Conservation (phyloP, 768 basidiomycete genomes). For the Macrocybe gigantea region DNA sequence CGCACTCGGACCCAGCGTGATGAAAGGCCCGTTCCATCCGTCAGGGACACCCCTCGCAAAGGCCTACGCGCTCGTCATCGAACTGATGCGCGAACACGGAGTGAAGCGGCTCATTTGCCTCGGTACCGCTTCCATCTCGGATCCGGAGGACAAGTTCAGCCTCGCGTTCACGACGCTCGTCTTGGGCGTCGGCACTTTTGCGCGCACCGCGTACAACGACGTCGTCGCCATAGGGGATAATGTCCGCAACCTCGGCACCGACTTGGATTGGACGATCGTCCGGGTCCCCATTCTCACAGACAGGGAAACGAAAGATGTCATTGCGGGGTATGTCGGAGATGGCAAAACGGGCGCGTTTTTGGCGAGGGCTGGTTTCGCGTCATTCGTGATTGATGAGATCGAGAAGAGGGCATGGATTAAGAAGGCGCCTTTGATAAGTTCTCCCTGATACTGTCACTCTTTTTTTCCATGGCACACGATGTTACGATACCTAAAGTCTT, state of each 20-base stretch:
- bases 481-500: background rate
- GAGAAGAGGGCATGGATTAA: constrained; percentile 54
- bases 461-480: background rate
- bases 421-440: constrained; percentile 38
- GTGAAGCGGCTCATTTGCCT: constrained; percentile 61
- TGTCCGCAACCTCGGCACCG: constrained; percentile 40
- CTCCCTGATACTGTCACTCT: constrained; percentile 3
- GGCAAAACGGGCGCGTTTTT: constrained; percentile 43
- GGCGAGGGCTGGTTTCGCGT: constrained; percentile 52
- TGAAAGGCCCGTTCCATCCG: constrained; percentile 31
- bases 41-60: constrained; percentile 54
- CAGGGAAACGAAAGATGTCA: constrained; percentile 34
- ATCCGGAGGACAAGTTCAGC: constrained; percentile 54
- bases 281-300: constrained; percentile 62
- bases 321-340: constrained; percentile 68
- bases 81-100: constrained; percentile 43
- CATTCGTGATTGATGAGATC: constrained; percentile 55
- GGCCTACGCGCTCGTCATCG: constrained; percentile 51
- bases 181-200: constrained; percentile 33
- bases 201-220: constrained; percentile 58
- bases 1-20: constrained; percentile 49
- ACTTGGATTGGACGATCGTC: constrained; percentile 64
- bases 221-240: constrained; percentile 58
- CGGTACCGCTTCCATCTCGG: constrained; percentile 60
- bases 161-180: constrained; percentile 38